A percentile compares a stretch with the other conserved stretches of the same genome.
phyloP scores from a whole-genome alignment of 768 basidiomycete species.

The Mycena crocata region DNA sequence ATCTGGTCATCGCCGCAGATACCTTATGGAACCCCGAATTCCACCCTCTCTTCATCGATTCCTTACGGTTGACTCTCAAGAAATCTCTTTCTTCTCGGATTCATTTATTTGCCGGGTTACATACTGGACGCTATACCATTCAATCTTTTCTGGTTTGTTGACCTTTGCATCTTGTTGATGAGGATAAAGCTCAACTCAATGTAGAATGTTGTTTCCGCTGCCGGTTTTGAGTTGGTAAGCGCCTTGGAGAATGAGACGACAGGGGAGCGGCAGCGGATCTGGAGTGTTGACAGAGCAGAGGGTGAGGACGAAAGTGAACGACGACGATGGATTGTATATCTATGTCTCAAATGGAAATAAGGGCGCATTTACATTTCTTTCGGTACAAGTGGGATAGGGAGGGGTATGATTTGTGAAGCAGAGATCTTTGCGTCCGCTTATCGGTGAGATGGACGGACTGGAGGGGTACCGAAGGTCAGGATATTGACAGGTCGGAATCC shows the following conservation, averaged over 20 bases:
- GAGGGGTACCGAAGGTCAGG: constrained; percentile 57
- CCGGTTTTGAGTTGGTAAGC: constrained; percentile 59
- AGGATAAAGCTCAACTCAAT: background rate
- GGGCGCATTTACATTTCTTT: background rate
- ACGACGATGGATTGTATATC: constrained; percentile 80
- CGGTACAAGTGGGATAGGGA: background rate
- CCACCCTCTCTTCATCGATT: constrained; percentile 65
- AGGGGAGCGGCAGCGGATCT: constrained; percentile 53
- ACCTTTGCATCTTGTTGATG: background rate
- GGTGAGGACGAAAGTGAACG: constrained; percentile 75
- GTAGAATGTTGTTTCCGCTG: constrained; percentile 42
- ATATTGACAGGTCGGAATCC: constrained; percentile 56
- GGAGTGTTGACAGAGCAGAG: constrained; percentile 64
- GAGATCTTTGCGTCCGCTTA: background rate
- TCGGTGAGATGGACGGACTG: constrained; percentile 15
- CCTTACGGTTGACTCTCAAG: constrained; percentile 62
- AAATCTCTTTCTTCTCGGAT: constrained; percentile 58
- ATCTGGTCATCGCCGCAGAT: constrained; percentile 78
- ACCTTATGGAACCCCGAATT: constrained; percentile 81
- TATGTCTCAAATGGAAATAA: constrained; percentile 62
- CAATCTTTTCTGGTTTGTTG: constrained; percentile 62
- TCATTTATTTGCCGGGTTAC: constrained; percentile 79
- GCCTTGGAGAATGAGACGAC: constrained; percentile 61
- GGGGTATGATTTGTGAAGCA: background rate
- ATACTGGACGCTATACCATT: constrained; percentile 81